Base-by-base conservation (phyloP, 1,284 basidiomycete genomes). In the Irpex sp. region DNA sequence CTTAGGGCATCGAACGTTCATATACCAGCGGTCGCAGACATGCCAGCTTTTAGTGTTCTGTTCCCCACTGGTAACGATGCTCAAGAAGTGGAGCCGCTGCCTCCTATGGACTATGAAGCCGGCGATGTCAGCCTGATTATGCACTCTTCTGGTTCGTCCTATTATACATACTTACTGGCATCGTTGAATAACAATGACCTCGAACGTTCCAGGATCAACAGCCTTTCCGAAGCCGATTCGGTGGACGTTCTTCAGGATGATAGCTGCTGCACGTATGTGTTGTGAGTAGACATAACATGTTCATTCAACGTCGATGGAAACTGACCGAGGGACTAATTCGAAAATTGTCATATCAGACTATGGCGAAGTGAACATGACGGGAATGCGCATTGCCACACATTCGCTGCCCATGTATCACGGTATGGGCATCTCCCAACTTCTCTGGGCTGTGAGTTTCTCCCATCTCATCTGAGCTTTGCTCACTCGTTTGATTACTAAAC, bases 81-180 rank as follows among this genome's bases (percentile, higher is more conserved):
- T 33, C 28, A 48, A 23, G 37, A 64, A 16, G 64, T 66, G 16
- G 53, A 61, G 21, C 60, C 53, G 8, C 64, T 70, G n/a, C 66
- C 68, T n/a, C 54, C 58, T 10, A 60, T 67, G n/a, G 63, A 65
- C 45, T 62, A 59, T 33, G 63, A 63, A 18, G 37, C 66, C 2
- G 57, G 73, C 35, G 67, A 70, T 21, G 64, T 65, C 18, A 65
- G 63, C 0, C 33, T 73, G 18, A 69, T 74, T 52, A 60, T 73
- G 49, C 73, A 75, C 58, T 73, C 73, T 16, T 74, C 73, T 8
- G 73, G 73, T 74, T 52, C 21, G 69, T 66, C 48, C 28, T 33
- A 33, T 6, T 6, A 33, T 33, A 33, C 7, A 33, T 5, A 33
- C 12, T 74, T 75, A 35, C 58, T 61, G 7, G 56, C 68, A 1